Base-by-base conservation (phyloP, 495 filamentous ascomycete genomes). In the Penicillium longicatenatum region DNA sequence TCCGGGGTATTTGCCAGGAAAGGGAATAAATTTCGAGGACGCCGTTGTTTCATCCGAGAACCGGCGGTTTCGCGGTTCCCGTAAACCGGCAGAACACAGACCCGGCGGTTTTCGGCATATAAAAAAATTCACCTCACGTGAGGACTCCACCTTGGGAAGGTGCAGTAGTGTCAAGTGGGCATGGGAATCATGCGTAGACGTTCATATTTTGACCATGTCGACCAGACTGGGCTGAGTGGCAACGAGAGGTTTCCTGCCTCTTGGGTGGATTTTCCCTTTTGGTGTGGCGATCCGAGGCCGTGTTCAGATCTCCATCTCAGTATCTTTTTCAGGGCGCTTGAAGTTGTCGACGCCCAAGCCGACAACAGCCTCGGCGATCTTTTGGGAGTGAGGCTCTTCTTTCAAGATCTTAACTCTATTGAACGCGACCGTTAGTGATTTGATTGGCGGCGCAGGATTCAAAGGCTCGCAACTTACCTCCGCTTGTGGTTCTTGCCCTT, bases 401-500 rank as follows among this genome's bases (percentile, higher is more conserved):
- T 81, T 80, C 54, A 98, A 74, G 55, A 87, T 76, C 57, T 87
- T 86, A 30, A 95, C 66, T 75, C 93, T 95, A 57, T 50, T 45
- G 62, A 24, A 48, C 17, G 17, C 16, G 29, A 53, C 12, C n/a
- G n/a, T 39, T 45, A 47, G 43, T 6, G 49, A 46, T 29, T 22
- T 6, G 49, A 46, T 29, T 22, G 30, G n/a, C 30, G 11, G 42
- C 6, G 19, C 19, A 21, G 19, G 19, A 4, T 9, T 22, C 3
- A 45, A 45, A 6, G 11, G 9, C 1, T 45, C 8, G 10, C 20
- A 19, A 75, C 79, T 59, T 66, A 96, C 93, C 89, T 87, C 77
- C 90, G 82, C 82, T 92, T 97, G 72, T 98, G 93, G 39, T 86
- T 87, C 77, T 96, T 98, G 55, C 93, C 92, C 74, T 89, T 91